These are phyloP conservation scores for Juncus inflexus DNA, from an alignment of 176 grass and related monocot genomes.

Conservation along the genomic window DNA sequence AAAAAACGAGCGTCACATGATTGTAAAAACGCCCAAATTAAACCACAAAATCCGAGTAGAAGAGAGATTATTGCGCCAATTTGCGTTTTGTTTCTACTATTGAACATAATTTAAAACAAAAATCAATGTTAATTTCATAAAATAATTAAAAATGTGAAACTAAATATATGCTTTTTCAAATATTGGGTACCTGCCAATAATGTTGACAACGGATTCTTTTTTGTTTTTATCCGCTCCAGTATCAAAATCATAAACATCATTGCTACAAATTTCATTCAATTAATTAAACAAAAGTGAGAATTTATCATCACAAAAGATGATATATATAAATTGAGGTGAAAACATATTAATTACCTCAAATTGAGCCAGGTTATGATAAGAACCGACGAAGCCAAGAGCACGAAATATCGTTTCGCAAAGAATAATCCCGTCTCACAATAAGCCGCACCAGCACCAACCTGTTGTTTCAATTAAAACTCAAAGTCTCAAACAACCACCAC, in stretches of 20 bases:
- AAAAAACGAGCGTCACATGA: conserved; percentile 61
- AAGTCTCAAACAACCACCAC: background rate
- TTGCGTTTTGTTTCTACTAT: conserved; percentile 50
- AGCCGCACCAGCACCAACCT: conserved; percentile 66
- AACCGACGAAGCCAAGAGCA: conserved; percentile 48
- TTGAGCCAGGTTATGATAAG: conserved; percentile 95
- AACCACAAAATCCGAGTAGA: conserved; percentile 46
- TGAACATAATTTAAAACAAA: conserved; percentile 15
- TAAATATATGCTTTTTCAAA: conserved; percentile 4
- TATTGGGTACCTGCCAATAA: conserved; percentile 64
- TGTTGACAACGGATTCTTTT: conserved; percentile 84
- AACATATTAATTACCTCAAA: conserved; percentile 45
- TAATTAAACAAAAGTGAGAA: background rate
- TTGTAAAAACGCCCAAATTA: conserved; percentile 68
- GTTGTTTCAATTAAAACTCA: conserved; percentile 3
- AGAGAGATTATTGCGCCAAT: conserved; percentile 61
- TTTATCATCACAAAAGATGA: background rate
- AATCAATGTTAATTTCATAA: background rate
- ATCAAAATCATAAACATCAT: conserved; percentile 89
- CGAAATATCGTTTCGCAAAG: conserved; percentile 49
- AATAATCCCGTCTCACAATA: conserved; percentile 57
- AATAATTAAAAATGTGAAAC: background rate
- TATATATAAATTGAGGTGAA: conserved; percentile 5
- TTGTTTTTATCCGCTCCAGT: conserved; percentile 74
- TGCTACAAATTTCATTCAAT: conserved; percentile 36